A percentile compares a stretch with the other conserved stretches of the same genome.
phyloP scores from a whole-genome alignment of 2,329 filamentous ascomycete genomes.

The Coleophoma cylindrospora region DNA sequence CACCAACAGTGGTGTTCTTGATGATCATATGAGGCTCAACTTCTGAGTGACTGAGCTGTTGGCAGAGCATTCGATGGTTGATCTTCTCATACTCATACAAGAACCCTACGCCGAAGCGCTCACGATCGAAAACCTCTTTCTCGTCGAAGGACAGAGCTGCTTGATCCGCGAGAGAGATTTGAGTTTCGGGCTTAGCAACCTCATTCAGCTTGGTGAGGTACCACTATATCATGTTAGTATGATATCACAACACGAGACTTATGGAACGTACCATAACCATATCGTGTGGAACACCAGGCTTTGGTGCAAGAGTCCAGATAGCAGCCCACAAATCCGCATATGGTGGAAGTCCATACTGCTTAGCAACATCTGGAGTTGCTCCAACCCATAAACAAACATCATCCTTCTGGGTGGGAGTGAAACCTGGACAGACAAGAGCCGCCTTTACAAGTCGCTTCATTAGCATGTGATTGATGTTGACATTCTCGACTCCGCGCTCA shows the following conservation, averaged over 20 bases:
- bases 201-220: slow-evolving; percentile 39
- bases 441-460: slow-evolving; percentile 46
- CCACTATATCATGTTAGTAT: slow-evolving; percentile 35
- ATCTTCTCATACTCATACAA: background rate
- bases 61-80: background rate
- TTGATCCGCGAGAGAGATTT: background rate
- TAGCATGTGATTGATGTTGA: slow-evolving; percentile 47
- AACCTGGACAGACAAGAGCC: slow-evolving; percentile 53
- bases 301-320: slow-evolving; percentile 45
- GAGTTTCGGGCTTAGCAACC: background rate
- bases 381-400: slow-evolving; percentile 42
- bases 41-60: background rate
- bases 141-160: background rate
- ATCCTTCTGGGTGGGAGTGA: slow-evolving; percentile 57
- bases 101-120: background rate
- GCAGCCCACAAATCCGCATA: slow-evolving; percentile 45
- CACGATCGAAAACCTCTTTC: background rate
- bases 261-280: slow-evolving; percentile 44
- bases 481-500: slow-evolving; percentile 30
- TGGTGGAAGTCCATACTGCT: slow-evolving; percentile 41
- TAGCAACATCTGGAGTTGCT: slow-evolving; percentile 28
- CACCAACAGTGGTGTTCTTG: background rate
- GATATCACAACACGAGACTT: no score
- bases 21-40: background rate
- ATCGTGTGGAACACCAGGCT: slow-evolving; percentile 42